Base-by-base conservation (phyloP, 225 moss, liverwort and hornwort species). In the Asterella californica region DNA sequence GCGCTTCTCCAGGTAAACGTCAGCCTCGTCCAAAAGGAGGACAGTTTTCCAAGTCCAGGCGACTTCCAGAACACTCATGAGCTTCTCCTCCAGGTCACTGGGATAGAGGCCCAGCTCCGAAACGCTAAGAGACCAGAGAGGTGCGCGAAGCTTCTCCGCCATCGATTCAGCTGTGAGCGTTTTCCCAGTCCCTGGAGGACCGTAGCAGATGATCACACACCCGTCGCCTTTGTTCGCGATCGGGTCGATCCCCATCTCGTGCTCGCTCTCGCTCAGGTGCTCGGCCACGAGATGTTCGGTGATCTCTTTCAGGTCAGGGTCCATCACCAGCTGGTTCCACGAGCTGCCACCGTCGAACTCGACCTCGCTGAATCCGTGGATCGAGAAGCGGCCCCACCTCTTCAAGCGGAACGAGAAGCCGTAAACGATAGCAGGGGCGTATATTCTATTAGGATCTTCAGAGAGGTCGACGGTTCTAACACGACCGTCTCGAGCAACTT, bases 111-210 rank as follows among this genome's bases (percentile, higher is more conserved):
- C 36, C 6, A 52, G 54, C 0, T 85, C 62, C 0, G 73, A 81
- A 12, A 85, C 71, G 36, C 82, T 84, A 8, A 90, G 34, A 6
- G 87, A 83, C 91, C 90, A 89, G 0, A 90, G 48, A 1, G 86
- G 91, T 17, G 88, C 84, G 32, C 79, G 48, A 1, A 86, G 0
- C 50, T 71, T 89, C 62, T 92, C 91, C 22, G 89, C 89, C 18
- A 92, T n/a, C 0, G 90, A 85, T 42, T 92, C 91, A 8, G 90
- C 90, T 0, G 91, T 90, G 24, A 91, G 78, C 2, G 90, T 90
- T 70, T 91, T 90, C 0, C 91, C 90, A 0, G 90, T 88, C 17
- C 92, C 89, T 0, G 90, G 84, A 49, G 87, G 75, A 18, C 90
- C 92, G 32, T 90, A 77, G 54, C 89, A 77, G 63, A 91, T 71